Percentiles rank a stretch among this genome's conserved stretches.
phyloP scores from a whole-genome alignment of 306 rosid genomes.

The Castanospermum australe region DNA sequence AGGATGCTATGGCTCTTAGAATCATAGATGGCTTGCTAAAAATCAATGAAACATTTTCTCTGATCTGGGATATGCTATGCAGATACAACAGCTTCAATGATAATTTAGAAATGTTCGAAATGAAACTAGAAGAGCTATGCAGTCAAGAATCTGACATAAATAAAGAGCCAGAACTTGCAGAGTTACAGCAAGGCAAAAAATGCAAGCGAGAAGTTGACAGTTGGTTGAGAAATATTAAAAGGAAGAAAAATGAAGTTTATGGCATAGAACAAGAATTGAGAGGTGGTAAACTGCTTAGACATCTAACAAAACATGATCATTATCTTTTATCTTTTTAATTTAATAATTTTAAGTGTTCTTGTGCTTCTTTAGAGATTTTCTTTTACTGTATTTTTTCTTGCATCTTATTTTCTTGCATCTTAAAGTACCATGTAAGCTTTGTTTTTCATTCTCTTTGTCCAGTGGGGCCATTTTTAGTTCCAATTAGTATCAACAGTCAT shows the following conservation, averaged over 20 bases:
- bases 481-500: neutral
- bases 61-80: neutral
- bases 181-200: constrained; percentile 22
- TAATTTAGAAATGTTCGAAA: constrained; percentile 10
- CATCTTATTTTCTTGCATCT: too few species aligned
- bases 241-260: constrained; percentile 25
- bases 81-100: constrained; percentile 8
- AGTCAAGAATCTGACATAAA: constrained; percentile 32
- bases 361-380: neutral
- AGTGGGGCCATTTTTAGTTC: neutral
- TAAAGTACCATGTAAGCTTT: neutral
- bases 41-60: neutral
- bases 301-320: too few species aligned
- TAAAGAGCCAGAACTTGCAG: constrained; percentile 27
- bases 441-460: neutral
- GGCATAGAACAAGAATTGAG: constrained; percentile 4
- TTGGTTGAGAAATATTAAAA: too few species aligned
- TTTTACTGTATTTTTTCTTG: neutral
- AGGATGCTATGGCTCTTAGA: constrained; percentile 12
- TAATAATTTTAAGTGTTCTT: neutral
- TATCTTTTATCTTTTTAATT: too few species aligned
- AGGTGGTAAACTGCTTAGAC: neutral
- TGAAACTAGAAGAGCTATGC: constrained; percentile 27
- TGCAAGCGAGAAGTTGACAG: too few species aligned
- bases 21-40: constrained; percentile 11